Base-by-base conservation (phyloP, 345 rosid species). In the Conringia planisiliqua region DNA sequence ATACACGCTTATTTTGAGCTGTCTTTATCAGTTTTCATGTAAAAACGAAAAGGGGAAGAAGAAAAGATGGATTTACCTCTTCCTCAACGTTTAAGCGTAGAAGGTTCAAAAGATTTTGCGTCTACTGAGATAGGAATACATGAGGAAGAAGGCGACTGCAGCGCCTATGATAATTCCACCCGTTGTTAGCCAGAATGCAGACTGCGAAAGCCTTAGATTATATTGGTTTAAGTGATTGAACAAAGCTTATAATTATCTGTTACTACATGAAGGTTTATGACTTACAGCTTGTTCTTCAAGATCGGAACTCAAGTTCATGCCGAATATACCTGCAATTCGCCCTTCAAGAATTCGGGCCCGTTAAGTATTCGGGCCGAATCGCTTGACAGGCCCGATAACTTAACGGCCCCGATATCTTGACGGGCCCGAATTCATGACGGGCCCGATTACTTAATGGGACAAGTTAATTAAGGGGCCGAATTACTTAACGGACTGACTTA, bases 271-370 rank as follows among this genome's bases (percentile, higher is more conserved):
- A 38, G 50, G 18, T 71, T 38, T 10, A 36, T 61, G 20, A 29
- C 73, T 78, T 86, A 90, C 99, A 90, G 91, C 81, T 68, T 89
- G 92, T 78, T 91, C 97, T 85, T 95, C 99, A 29, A 91, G 97
- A 81, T 91, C 90, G 51, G 99, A 95, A 86, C 78, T 91, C 84
- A 95, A 86, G 82, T 91, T 95, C 97, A 95, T 95, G 78, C 98
- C 98, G 58, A 91, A 91, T 71, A 94, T 91, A 77, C 97, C 98
- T 94, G 84, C 77, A n/a, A n/a, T n/a, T n/a, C n/a, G n/a, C n/a
- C n/a, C n/a, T n/a, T n/a, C n/a, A n/a, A n/a, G n/a, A n/a, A n/a
- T n/a, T n/a, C n/a, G n/a, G n/a, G n/a, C n/a, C n/a, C n/a, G n/a
- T n/a, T n/a, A n/a, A n/a, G n/a, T n/a, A n/a, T n/a, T n/a, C n/a